A percentile compares a stretch with the other conserved stretches of the same genome.
Evolutionary conservation across 495 filamentous ascomycete species (phyloP).

Genomic region (Trichoderma virens): DNA sequence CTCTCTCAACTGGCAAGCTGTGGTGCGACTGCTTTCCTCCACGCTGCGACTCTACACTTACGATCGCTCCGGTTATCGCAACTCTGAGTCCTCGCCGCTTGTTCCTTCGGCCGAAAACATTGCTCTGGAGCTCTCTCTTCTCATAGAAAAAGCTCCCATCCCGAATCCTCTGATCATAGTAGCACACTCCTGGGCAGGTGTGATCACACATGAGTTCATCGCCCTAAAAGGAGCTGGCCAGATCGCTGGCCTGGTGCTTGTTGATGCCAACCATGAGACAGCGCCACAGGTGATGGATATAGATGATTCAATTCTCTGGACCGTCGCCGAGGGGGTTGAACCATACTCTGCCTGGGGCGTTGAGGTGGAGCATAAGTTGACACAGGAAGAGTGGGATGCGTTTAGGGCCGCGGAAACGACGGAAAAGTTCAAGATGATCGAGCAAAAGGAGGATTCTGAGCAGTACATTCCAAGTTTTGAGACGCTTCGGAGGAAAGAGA

Average conservation of each 20-base stretch:
- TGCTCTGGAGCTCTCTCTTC: background rate
- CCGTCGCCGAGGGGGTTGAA: background rate
- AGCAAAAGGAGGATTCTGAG: background rate
- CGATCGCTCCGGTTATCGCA: background rate
- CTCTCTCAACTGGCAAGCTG: background rate
- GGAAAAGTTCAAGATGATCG: background rate
- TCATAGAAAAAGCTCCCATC: background rate
- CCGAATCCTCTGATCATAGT: background rate
- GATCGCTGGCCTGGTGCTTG: background rate
- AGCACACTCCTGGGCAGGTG: background rate
- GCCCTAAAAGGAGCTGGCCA: background rate
- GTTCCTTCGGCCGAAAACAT: background rate
- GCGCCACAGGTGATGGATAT: background rate
- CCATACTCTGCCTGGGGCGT: background rate
- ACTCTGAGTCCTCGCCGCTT: background rate
- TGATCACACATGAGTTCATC: background rate
- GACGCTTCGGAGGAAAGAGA: background rate
- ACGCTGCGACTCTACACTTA: background rate
- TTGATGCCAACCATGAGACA: background rate
- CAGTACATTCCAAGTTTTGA: background rate
- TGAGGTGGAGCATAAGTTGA: background rate
- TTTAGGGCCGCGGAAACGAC: background rate
- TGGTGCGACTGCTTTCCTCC: background rate
- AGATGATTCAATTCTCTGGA: background rate
- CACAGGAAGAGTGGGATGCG: background rate